phyloP scores from a whole-genome alignment of 2,329 filamentous ascomycete genomes.

The Sarocladium kiliense region DNA sequence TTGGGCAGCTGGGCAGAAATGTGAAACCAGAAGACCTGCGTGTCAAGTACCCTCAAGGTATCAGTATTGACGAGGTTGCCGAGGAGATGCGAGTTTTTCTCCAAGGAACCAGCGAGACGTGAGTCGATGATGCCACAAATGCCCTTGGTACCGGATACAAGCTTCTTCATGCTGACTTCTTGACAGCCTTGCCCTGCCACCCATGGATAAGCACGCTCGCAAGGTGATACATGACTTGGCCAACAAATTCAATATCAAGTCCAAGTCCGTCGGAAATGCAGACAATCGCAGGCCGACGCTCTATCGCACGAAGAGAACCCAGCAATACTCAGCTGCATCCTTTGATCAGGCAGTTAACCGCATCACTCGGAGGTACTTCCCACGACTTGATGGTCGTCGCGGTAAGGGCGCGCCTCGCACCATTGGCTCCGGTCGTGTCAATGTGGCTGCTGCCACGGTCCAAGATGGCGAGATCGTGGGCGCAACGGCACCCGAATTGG shows the following conservation, averaged over 20 bases:
- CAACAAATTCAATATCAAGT: conserved; percentile 69
- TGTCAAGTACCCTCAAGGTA: conserved; percentile 67
- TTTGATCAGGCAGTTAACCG: conserved; percentile 43
- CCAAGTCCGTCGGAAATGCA: conserved; percentile 74
- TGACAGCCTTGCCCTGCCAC: conserved; percentile 65
- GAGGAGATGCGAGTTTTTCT: conserved; percentile 71
- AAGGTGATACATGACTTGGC: conserved; percentile 78
- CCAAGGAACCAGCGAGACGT: conserved; percentile 57
- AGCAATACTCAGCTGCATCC: conserved; percentile 51
- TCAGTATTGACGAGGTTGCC: conserved; percentile 65
- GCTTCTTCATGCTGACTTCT: not conserved
- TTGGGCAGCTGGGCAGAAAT: conserved; percentile 60
- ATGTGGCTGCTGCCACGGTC: conserved; percentile 48
- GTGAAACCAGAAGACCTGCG: conserved; percentile 54
- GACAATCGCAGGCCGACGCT: conserved; percentile 70
- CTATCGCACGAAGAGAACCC: conserved; percentile 66
- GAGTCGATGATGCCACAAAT: conserved; percentile 27
- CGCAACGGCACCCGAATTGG: conserved; percentile 76
- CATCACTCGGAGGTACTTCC: conserved; percentile 51
- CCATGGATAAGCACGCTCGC: conserved; percentile 75
- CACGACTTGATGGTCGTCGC: conserved; percentile 36
- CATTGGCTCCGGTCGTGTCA: conserved; percentile 4
- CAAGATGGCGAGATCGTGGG: conserved; percentile 86
- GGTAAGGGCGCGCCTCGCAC: not conserved
- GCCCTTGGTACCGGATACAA: not conserved